Evolutionary conservation across 2,329 filamentous ascomycete species (phyloP), one percentile per base, ranked within the genome.

Genomic region (Monosporascus sp.): DNA sequence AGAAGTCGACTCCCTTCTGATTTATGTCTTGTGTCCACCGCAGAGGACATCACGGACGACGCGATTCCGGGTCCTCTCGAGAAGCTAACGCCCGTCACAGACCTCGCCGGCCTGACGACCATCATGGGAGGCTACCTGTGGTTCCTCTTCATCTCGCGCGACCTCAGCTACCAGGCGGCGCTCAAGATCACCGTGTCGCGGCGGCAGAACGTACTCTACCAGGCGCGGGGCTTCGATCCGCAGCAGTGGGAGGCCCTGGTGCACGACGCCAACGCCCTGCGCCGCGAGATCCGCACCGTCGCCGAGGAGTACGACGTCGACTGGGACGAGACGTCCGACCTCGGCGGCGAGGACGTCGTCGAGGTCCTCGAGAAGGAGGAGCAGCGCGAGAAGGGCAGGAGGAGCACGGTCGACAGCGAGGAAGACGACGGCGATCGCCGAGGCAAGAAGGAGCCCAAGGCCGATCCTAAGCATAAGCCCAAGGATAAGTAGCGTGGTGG

Each of bases 121-220:
- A 83, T 96, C 64, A 95, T 96, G 75, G 87, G 87, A 7, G 92
- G 90, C 60, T 97, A 97, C 65, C 77, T 96, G 51, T 97, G 90
- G 90, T 96, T 97, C 68, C 75, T 96, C 14, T 96, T 92, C 72
- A 89, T 96, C 74, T 95, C 92, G 72, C 83, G 89, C 20, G 91
- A 96, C 71, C 85, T 96, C 11, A 89, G 84, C 59, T 96, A 96
- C 75, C 86, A 88, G 60, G 87, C 87, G 2, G 90, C 92, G 27
- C 84, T 96, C 74, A 92, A 95, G 67, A 80, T 95, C 51, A 96
- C 92, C 7, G 88, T 96, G 38, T 89, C 83, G 38, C 80, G 85
- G 37, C 81, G 91, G 5, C 91, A 96, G 70, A 80, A 82, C 51
- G 83, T 85, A 50, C 75, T 96, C 11, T 96, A 97, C 67, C 79